Percentiles rank a stretch among this genome's conserved stretches.
These are phyloP conservation scores for Tolypocladium ovalisporum DNA, from an alignment of 2,329 filamentous ascomycete genomes.

Conservation along the genomic window DNA sequence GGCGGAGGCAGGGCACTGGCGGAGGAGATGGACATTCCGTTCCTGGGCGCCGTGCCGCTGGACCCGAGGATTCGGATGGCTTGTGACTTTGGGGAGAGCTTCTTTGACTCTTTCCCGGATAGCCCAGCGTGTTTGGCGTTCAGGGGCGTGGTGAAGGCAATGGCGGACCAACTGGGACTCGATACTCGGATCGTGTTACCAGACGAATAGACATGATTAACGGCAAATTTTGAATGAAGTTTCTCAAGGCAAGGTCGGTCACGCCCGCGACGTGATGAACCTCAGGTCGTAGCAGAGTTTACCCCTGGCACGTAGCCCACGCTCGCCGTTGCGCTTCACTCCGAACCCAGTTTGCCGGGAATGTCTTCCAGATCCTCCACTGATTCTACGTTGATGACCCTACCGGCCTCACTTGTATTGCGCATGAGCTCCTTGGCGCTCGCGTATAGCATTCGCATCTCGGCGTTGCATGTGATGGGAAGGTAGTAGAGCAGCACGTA, in stretches of 20 bases:
- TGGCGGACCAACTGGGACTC: constrained; percentile 56
- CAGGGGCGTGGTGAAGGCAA: constrained; percentile 63
- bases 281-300: too few relatives aligned
- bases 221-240: neutral
- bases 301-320: neutral
- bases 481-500: constrained; percentile 95
- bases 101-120: constrained; percentile 86
- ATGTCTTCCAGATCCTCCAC: constrained; percentile 77
- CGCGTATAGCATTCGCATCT: constrained; percentile 87
- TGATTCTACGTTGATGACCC: constrained; percentile 73
- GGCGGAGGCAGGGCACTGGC: constrained; percentile 75
- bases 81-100: constrained; percentile 95
- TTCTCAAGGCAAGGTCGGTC: too few relatives aligned
- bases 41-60: constrained; percentile 79
- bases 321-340: constrained; percentile 3
- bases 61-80: constrained; percentile 94
- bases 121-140: constrained; percentile 82
- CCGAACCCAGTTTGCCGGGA: constrained; percentile 47
- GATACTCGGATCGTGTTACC: constrained; percentile 43
- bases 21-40: constrained; percentile 77
- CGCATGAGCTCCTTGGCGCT: constrained; percentile 93
- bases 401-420: constrained; percentile 81
- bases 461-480: constrained; percentile 79
- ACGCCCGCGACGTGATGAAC: too few relatives aligned
- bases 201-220: constrained; percentile 19